Evolutionary conservation across 768 basidiomycete genomes (phyloP), one percentile per base, ranked within the genome.

Genomic region (Podaxis sp.): DNA sequence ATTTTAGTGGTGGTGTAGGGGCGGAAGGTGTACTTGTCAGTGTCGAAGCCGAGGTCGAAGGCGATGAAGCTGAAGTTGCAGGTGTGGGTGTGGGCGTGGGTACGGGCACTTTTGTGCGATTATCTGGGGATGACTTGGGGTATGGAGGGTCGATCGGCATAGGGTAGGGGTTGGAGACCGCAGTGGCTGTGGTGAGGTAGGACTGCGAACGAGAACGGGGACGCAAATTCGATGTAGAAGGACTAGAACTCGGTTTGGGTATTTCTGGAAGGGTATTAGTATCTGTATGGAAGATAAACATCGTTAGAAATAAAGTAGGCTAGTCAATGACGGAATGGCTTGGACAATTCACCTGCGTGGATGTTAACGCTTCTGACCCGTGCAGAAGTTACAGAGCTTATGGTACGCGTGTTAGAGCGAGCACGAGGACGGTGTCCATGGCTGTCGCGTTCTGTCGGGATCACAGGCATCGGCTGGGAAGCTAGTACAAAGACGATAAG

Each of bases 181-280:
- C 38, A 4, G 59, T 61, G 25, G 44, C 55, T 13, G 52, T 55
- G 5, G 59, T 61, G 14, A 54, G 36, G 23, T 36, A 61, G 37
- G 59, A 47, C 23, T 61, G 59, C 7, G 59, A 61, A 28, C 51
- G 59, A n/a, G 53, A 61, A 48, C 59, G 51, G 25, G 59, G 59
- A 28, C 52, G 59, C 28, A 38, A 21, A 25, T 61, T 61, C 36
- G 59, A 37, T n/a, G 59, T 61, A 37, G 59, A 47, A 53, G 51
- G 11, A 11, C 57, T 14, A 38, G 55, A 47, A 56, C 44, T 32
- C 18, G 40, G 16, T 14, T 11, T 40, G 25, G 59, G 18, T 5
- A 6, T 35, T 61, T 61, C 59, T 38, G 46, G 46, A 61, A 61
- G 32, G 18, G 28, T 23, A 23, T n/a, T 32, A 38, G 14, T 37